phyloP scores from a whole-genome alignment of 345 rosid genomes.

The Populus deltoides region DNA sequence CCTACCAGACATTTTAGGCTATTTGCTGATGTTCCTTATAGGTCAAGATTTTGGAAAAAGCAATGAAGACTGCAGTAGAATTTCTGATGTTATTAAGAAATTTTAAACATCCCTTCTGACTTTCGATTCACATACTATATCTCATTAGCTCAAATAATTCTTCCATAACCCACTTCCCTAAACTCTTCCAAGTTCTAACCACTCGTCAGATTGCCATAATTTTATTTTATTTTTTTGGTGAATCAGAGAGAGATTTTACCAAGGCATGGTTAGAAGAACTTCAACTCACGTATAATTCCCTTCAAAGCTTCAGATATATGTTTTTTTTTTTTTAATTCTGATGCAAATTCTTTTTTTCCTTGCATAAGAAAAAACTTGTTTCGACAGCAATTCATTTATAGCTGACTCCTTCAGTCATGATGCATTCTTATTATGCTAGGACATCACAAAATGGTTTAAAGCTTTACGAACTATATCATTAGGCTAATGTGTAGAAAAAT shows the following conservation, averaged over 20 bases:
- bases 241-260: not conserved
- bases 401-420: not conserved
- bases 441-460: not conserved
- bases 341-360: not conserved
- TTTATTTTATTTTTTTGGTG: not conserved
- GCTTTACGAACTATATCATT: not conserved
- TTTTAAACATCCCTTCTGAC: not conserved
- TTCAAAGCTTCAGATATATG: not conserved
- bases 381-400: not conserved
- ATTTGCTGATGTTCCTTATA: not conserved
- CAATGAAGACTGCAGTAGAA: not conserved
- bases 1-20: not conserved
- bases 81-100: not conserved
- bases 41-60: not conserved
- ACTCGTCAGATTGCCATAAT: not conserved
- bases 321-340: not conserved
- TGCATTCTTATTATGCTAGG: not conserved
- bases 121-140: not conserved
- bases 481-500: not conserved
- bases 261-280: not conserved
- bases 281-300: not conserved
- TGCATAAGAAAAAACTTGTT: not conserved
- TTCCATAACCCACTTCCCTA: not conserved
- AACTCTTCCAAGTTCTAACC: not conserved
- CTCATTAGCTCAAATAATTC: not conserved